These are phyloP conservation scores for Aspergillus sp. DNA, from an alignment of 2,329 filamentous ascomycete species.

Conservation along the genomic window DNA sequence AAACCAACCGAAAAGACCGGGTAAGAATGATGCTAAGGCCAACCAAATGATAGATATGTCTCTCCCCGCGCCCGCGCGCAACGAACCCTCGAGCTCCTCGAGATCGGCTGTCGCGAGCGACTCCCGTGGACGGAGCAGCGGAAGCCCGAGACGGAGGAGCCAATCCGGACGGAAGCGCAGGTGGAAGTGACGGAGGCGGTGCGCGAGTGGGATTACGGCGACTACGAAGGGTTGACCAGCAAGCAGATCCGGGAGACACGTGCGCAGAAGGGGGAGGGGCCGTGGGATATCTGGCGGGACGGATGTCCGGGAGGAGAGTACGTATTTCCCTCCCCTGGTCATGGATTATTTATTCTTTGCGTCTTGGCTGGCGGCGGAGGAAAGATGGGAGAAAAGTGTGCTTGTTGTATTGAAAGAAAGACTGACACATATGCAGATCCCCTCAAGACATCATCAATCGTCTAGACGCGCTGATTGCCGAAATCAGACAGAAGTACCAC, in stretches of 20 bases:
- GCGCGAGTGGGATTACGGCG: slow-evolving; percentile 83
- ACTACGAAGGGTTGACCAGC: slow-evolving; percentile 79
- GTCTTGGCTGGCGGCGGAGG: too few relatives aligned
- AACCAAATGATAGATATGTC: slow-evolving; percentile 60
- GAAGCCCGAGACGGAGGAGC: slow-evolving; percentile 31
- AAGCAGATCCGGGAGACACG: slow-evolving; percentile 63
- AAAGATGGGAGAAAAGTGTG: neutral
- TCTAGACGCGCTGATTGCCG: slow-evolving; percentile 71
- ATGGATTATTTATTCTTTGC: neutral
- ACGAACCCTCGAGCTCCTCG: slow-evolving; percentile 83
- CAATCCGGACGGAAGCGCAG: slow-evolving; percentile 55
- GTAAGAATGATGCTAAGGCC: too few relatives aligned
- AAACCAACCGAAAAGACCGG: too few relatives aligned
- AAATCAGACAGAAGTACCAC: slow-evolving; percentile 69
- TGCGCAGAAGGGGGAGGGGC: slow-evolving; percentile 55
- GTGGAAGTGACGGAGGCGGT: slow-evolving; percentile 71
- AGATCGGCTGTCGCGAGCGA: slow-evolving; percentile 66
- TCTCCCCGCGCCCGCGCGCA: slow-evolving; percentile 83
- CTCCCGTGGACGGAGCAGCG: slow-evolving; percentile 64
- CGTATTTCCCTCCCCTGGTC: slow-evolving; percentile 35
- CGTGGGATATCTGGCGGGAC: slow-evolving; percentile 88
- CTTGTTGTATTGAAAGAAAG: neutral
- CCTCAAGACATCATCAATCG: slow-evolving; percentile 71
- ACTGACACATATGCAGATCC: slow-evolving; percentile 47
- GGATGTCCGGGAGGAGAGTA: slow-evolving; percentile 83